Evolutionary conservation across 805 yeast species (phyloP), one percentile per base, ranked within the genome.

Genomic region (Cyberlindnera xylosilytica): DNA sequence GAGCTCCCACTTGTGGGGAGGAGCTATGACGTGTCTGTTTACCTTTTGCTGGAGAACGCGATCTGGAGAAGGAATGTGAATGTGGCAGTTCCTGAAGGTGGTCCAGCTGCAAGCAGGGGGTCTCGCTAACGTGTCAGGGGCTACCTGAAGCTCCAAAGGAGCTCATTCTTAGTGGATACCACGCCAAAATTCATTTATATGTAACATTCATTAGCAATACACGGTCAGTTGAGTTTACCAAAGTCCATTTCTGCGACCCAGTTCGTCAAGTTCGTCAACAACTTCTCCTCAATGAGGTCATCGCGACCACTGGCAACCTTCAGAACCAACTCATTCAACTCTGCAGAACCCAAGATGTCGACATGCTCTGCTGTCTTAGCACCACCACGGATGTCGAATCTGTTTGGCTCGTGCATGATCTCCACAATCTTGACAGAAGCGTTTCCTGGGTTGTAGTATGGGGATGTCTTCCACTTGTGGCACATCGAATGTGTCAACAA

Each of bases 351-450:
- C 36, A 93, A 70, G 36, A 93, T 90, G 60, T 93, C 99, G 22
- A 93, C 99, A 63, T 93, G 99, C 56, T 93, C 99, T 1, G 98
- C 97, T 1, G 97, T 91, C 60, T 85, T 86, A 10, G 97, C 95
- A 12, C 99, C 99, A 20, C 99, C 99, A 51, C 99, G 76, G 26
- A 93, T 86, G 66, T 93, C 99, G 56, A 86, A 89, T 51, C 87
- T 69, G 57, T 87, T 96, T 0, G 99, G 99, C 59, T 90, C 95
- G 57, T 93, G 97, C 55, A 78, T 76, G 69, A 93, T 83, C 65
- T 93, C 99, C 12, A 91, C 96, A 37, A 89, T 73, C 18, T 78
- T 90, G 17, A 91, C 95, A 16, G 70, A 56, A 2, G 78, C 64
- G 8, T 74, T 72, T 1, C 86, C 95, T 2, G 99, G 99, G 60